phyloP scores from a whole-genome alignment of 179 eudicot species.

The Nepenthes alata region DNA sequence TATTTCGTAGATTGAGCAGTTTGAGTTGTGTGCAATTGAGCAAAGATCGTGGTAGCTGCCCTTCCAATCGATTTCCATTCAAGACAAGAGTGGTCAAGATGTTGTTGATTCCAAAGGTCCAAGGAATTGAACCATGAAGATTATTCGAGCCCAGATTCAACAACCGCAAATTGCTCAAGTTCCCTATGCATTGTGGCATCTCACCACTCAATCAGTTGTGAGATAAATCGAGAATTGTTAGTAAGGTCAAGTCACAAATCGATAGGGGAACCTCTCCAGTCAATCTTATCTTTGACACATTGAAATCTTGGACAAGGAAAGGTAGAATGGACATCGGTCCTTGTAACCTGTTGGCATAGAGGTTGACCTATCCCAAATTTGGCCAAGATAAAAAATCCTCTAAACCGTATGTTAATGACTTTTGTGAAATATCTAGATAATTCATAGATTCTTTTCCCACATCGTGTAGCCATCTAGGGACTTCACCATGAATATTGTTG shows the following conservation, averaged over 20 bases:
- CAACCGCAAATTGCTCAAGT: neutral
- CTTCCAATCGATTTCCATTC: slow-evolving; percentile 12
- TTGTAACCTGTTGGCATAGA: slow-evolving; percentile 6
- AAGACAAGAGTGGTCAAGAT: neutral
- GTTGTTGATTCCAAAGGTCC: neutral
- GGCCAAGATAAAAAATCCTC: neutral
- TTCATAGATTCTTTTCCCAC: neutral
- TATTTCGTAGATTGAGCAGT: slow-evolving; percentile 13
- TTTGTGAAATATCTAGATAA: slow-evolving; percentile 9
- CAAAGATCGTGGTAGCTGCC: slow-evolving; percentile 16
- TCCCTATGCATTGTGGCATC: slow-evolving; percentile 9
- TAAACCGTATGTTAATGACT: slow-evolving; percentile 3
- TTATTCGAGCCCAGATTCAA: slow-evolving; percentile 4
- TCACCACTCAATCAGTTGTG: slow-evolving; percentile 9
- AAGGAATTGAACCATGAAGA: slow-evolving; percentile 7
- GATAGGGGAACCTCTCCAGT: slow-evolving; percentile 9
- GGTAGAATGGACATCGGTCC: slow-evolving; percentile 7
- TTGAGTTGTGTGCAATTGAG: slow-evolving; percentile 6
- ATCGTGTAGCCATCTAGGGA: slow-evolving; percentile 3
- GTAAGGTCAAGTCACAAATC: slow-evolving; percentile 3
- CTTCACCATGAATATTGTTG: neutral
- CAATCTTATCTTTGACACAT: slow-evolving; percentile 8
- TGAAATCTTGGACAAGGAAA: neutral
- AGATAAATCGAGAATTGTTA: slow-evolving; percentile 6
- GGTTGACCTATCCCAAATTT: neutral